Evolutionary conservation across 106 monocot species (phyloP).

Genomic region (Iris macrosiphon): DNA sequence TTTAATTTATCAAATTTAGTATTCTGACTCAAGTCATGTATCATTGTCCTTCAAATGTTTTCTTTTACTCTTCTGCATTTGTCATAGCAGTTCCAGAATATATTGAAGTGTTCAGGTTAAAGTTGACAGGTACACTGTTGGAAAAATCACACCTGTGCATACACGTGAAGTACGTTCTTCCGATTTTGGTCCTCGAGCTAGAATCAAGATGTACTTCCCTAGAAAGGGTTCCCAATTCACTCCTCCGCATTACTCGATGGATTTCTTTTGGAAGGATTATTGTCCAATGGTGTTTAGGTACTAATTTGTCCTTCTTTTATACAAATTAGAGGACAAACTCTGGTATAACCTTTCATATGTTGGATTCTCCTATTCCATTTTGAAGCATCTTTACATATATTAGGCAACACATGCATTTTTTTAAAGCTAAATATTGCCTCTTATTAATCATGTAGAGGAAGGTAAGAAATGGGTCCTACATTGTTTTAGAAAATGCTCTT

Average conservation of each 20-base stretch:
- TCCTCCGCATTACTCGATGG: constrained; percentile 76
- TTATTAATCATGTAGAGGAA: no score
- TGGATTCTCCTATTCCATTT: no score
- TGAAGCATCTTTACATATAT: no score
- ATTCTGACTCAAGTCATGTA: no score
- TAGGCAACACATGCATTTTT: no score
- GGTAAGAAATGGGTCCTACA: no score
- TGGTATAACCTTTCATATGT: neutral
- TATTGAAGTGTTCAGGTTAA: constrained; percentile 16
- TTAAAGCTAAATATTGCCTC: no score
- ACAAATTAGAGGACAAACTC: neutral
- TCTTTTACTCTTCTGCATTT: no score
- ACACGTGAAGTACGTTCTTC: constrained; percentile 88
- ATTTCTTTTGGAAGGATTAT: constrained; percentile 96
- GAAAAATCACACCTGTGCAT: constrained; percentile 95
- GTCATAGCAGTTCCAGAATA: constrained; percentile 2
- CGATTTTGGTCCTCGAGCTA: constrained; percentile 89
- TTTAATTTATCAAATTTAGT: no score
- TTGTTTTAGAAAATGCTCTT: no score
- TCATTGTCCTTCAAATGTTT: no score
- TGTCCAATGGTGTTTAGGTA: constrained; percentile 97
- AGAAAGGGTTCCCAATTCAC: constrained; percentile 75
- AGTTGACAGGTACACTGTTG: constrained; percentile 76
- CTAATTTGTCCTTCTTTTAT: constrained; percentile 1
- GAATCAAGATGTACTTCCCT: constrained; percentile 76